Evolutionary conservation across 345 rosid species (phyloP).

Genomic region (Mallotus nudiflorus): DNA sequence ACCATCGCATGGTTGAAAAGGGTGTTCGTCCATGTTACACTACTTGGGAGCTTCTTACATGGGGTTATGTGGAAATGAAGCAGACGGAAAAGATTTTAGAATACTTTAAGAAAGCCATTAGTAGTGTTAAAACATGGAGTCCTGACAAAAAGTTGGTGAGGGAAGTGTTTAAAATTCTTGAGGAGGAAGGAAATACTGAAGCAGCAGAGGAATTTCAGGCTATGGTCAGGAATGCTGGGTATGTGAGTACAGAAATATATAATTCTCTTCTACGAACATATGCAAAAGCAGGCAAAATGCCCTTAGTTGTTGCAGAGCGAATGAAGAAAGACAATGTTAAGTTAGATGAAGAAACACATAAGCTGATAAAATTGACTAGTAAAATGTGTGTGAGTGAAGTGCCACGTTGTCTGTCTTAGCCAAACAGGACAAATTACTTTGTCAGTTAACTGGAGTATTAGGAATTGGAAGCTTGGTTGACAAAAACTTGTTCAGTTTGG

Average conservation of each 20-base stretch:
- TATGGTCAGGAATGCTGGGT: slow-evolving; percentile 59
- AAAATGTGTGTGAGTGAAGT: slow-evolving; percentile 62
- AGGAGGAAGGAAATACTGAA: slow-evolving; percentile 57
- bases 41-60: slow-evolving; percentile 81
- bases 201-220: slow-evolving; percentile 68
- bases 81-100: slow-evolving; percentile 54
- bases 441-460: neutral
- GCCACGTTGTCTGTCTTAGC: slow-evolving; percentile 37
- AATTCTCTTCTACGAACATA: slow-evolving; percentile 73
- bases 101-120: slow-evolving; percentile 63
- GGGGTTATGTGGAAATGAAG: slow-evolving; percentile 58
- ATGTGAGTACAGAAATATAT: slow-evolving; percentile 61
- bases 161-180: slow-evolving; percentile 49
- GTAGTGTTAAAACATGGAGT: slow-evolving; percentile 65
- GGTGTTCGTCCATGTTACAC: slow-evolving; percentile 64
- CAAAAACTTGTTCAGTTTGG: neutral
- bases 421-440: neutral
- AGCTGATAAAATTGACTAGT: slow-evolving; percentile 62
- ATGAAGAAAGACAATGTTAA: slow-evolving; percentile 68
- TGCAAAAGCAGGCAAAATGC: slow-evolving; percentile 77
- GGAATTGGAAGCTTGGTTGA: neutral
- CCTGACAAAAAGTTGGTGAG: slow-evolving; percentile 54
- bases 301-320: slow-evolving; percentile 64
- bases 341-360: slow-evolving; percentile 59
- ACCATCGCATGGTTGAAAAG: slow-evolving; percentile 45